Evolutionary conservation across 225 moss, liverwort and hornwort species (phyloP), one percentile per base, ranked within the genome.

Genomic region (Marchantia polymorpha): DNA sequence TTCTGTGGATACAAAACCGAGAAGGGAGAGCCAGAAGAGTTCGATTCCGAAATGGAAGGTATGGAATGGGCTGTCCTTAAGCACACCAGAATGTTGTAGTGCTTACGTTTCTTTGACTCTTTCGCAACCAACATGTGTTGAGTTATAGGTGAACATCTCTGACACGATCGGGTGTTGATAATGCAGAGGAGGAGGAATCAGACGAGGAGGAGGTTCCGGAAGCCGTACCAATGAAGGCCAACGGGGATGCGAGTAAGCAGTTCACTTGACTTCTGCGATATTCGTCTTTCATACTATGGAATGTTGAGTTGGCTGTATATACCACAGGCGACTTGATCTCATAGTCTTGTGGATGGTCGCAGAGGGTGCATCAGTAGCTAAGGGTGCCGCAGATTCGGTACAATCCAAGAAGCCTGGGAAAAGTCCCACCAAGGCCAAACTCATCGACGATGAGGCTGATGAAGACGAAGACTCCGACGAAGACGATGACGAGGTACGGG

Each of bases 1-100:
- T 84, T 96, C 3, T 96, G 94, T 47, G 96, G 96, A 13, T 96
- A 96, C 29, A 86, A 87, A 67, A 94, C 96, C 5, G 94, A 94
- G 61, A 89, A 83, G 58, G 83, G 85, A 52, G 87, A 83, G 64
- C 77, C 81, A 11, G 87, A 78, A 4, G 84, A 87, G 2, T 84
- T 73, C 13, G 82, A 77, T 16, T 84, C 82, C 0, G 82, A 80
- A 8, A 79, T 61, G 56, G 83, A 77, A 77, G 76, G 76, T 77
- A 46, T 19, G 17, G 19, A 39, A 39, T 39, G 39, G 39, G 39
- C 5, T 39, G 2, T 39, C 39, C 5, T 2, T 2, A 39, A 39
- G 39, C 39, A 39, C 5, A 39, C 5, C 39, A 39, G 3, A 39
- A 39, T 39, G 5, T 39, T 39, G 39, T 39, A 39, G 39, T 39